Conservation (phyloP, 305 asterid species). For the Rubia balearica region DNA sequence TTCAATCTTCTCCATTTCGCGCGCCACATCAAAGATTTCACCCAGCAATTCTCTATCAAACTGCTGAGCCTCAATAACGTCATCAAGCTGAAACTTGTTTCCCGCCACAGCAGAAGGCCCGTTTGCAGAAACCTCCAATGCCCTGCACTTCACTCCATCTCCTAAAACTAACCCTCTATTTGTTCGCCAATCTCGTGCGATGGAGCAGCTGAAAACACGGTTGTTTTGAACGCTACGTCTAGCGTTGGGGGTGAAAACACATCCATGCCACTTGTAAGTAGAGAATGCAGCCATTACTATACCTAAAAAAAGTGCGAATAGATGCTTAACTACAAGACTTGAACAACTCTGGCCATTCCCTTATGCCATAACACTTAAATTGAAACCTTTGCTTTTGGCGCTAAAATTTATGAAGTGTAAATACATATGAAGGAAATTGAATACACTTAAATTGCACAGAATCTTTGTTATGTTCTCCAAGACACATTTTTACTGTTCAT, state of each 20-base stretch:
- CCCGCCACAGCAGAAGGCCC: conserved; percentile 30
- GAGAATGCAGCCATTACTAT: conserved; percentile 44
- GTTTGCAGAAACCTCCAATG: conserved; percentile 38
- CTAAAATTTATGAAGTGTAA: background rate
- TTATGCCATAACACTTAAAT: too few relatives aligned
- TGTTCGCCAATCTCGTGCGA: conserved; percentile 8
- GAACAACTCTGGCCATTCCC: background rate
- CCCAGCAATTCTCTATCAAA: conserved; percentile 66
- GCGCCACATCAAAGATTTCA: conserved; percentile 78
- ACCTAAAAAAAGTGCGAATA: background rate
- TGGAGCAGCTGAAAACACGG: conserved; percentile 21
- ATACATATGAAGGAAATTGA: background rate
- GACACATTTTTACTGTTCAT: too few relatives aligned
- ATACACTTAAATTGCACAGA: background rate
- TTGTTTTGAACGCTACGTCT: conserved; percentile 10
- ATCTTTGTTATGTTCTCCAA: too few relatives aligned
- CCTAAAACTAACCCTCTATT: conserved; percentile 16
- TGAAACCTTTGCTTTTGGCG: background rate
- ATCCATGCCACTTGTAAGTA: conserved; percentile 22
- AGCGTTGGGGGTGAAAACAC: conserved; percentile 20
- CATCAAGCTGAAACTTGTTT: conserved; percentile 58
- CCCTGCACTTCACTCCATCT: conserved; percentile 33
- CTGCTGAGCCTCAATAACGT: conserved; percentile 81
- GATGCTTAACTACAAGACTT: background rate
- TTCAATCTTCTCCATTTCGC: conserved; percentile 86